Conservation (phyloP, 2,329 filamentous ascomycete species). For the Sphaerulina musiva region DNA sequence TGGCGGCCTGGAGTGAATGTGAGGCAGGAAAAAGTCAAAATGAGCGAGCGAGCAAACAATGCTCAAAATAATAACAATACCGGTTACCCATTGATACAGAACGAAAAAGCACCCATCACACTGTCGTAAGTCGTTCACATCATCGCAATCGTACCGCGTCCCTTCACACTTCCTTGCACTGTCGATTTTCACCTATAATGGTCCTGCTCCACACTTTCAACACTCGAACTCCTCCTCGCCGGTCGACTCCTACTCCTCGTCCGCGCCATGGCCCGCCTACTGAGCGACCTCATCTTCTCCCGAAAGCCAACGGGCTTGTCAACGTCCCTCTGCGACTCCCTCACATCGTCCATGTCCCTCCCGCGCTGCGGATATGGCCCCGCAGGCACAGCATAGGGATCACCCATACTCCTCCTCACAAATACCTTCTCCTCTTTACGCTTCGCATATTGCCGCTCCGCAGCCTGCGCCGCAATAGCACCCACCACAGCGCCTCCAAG, state of each 20-base stretch:
- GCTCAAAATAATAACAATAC: too few species aligned
- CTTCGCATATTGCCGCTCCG: conserved; percentile 25
- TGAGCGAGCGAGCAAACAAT: too few species aligned
- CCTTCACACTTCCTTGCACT: not conserved
- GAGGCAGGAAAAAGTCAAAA: too few species aligned
- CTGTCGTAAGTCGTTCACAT: too few species aligned
- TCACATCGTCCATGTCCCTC: conserved; percentile 15
- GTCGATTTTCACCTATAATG: conserved; percentile 5
- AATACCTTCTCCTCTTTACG: conserved; percentile 21
- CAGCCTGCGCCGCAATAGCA: conserved; percentile 23
- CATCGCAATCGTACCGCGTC: not conserved
- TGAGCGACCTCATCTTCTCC: conserved; percentile 13
- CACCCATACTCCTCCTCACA: conserved; percentile 5
- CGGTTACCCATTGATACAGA: too few species aligned
- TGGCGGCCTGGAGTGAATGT: too few species aligned
- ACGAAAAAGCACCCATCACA: too few species aligned
- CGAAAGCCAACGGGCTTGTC: conserved; percentile 4
- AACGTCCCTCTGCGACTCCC: conserved; percentile 11
- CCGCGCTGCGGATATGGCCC: conserved; percentile 15
- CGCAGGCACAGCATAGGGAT: conserved; percentile 6
- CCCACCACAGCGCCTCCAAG: conserved; percentile 26
- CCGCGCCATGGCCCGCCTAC: conserved; percentile 5
- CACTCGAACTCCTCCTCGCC: conserved; percentile 8
- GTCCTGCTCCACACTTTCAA: conserved; percentile 13
- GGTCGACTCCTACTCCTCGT: conserved; percentile 11